phyloP scores from a whole-genome alignment of 495 filamentous ascomycete species.

The Penicillium riverlandense region DNA sequence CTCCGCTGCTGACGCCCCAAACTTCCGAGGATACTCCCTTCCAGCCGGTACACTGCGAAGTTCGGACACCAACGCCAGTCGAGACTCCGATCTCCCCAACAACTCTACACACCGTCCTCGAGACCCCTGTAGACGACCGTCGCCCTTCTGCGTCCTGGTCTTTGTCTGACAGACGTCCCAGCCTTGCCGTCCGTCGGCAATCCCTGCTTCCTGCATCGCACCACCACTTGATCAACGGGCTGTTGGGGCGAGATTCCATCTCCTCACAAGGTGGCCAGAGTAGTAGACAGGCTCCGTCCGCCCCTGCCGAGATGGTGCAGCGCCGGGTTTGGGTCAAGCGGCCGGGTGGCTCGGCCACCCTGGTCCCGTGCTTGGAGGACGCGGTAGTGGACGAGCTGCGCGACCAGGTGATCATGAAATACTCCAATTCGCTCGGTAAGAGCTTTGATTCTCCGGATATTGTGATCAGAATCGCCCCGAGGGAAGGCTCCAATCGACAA shows the following conservation, averaged over 20 bases:
- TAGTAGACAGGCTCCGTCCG: constrained; percentile 11
- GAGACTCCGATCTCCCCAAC: constrained; percentile 26
- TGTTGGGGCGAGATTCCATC: constrained; percentile 28
- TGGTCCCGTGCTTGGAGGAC: constrained; percentile 78
- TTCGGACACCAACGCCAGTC: constrained; percentile 3
- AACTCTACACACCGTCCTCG: constrained; percentile 25
- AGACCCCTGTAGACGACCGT: constrained; percentile 12
- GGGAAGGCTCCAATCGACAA: constrained; percentile 41
- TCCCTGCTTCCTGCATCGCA: constrained; percentile 43
- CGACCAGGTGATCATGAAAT: constrained; percentile 88
- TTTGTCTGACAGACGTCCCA: constrained; percentile 30
- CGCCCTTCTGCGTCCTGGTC: constrained; percentile 11
- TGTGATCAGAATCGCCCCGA: constrained; percentile 53
- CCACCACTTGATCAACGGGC: constrained; percentile 34
- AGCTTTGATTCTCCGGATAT: constrained; percentile 88
- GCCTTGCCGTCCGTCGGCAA: constrained; percentile 38
- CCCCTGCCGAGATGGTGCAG: constrained; percentile 37
- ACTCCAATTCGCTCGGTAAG: constrained; percentile 82
- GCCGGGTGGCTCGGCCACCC: constrained; percentile 73
- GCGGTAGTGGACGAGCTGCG: constrained; percentile 92
- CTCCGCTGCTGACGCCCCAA: constrained; percentile 17
- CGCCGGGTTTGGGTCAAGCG: constrained; percentile 94
- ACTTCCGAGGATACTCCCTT: constrained; percentile 18
- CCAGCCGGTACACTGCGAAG: constrained; percentile 8
- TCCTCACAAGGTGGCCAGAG: constrained; percentile 15